Evolutionary conservation across 1,284 basidiomycete species (phyloP).

Genomic region (Earliella scabrosa): DNA sequence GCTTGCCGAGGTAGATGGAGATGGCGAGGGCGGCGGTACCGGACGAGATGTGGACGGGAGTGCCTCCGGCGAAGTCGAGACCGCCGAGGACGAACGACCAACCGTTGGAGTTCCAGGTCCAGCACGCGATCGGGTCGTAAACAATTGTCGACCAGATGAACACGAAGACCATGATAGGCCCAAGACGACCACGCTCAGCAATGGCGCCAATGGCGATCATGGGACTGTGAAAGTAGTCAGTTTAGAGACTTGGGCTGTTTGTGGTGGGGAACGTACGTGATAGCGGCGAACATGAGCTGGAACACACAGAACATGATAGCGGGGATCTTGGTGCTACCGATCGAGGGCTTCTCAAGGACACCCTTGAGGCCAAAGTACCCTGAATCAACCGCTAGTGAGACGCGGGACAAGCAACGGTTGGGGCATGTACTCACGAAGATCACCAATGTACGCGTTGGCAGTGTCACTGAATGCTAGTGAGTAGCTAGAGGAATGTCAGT

Average conservation of each 20-base stretch:
- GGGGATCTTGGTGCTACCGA: constrained; percentile 76
- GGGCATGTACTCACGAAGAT: constrained; percentile 33
- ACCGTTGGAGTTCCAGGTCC: constrained; percentile 93
- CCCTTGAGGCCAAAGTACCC: constrained; percentile 85
- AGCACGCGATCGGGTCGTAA: constrained; percentile 92
- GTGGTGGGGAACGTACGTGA: constrained; percentile 53
- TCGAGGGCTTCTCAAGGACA: constrained; percentile 80
- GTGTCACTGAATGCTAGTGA: constrained; percentile 54
- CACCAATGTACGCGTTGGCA: constrained; percentile 48
- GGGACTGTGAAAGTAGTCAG: constrained; percentile 45
- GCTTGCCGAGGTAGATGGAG: constrained; percentile 89
- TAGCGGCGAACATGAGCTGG: constrained; percentile 89
- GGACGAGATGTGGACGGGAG: constrained; percentile 92
- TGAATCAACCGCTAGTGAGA: constrained; percentile 11
- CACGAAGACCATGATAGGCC: constrained; percentile 87
- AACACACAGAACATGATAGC: constrained; percentile 88
- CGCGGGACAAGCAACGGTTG: not conserved
- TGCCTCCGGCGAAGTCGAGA: constrained; percentile 95
- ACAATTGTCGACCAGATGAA: constrained; percentile 94
- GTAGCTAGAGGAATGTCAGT: constrained; percentile 31
- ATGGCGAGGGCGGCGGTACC: constrained; percentile 93
- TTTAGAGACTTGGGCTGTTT: not conserved
- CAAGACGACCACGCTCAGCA: constrained; percentile 89
- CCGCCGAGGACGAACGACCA: constrained; percentile 85
- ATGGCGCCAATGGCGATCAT: constrained; percentile 91